Evolutionary conservation across 176 grass and related monocot species (phyloP).

Genomic region (Musa itinerans): DNA sequence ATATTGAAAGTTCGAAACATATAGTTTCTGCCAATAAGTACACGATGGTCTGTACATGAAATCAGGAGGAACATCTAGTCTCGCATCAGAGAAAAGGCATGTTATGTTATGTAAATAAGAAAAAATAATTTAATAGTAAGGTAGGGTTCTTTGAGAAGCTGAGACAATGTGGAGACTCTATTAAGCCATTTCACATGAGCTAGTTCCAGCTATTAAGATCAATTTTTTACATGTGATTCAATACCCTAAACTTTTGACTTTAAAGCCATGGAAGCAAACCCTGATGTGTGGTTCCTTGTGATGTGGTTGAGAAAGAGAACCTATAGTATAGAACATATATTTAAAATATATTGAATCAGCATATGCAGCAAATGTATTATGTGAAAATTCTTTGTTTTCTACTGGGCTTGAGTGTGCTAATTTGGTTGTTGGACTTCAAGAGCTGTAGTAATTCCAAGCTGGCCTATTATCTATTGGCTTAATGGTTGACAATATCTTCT

Average conservation of each 20-base stretch:
- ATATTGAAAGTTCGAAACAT: too few relatives aligned
- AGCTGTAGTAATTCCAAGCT: neutral
- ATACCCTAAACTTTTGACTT: too few relatives aligned
- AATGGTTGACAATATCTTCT: constrained; percentile 2
- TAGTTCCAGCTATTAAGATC: neutral
- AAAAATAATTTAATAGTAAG: neutral
- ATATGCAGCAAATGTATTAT: neutral
- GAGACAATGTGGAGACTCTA: neutral
- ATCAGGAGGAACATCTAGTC: too few relatives aligned
- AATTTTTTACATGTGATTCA: too few relatives aligned
- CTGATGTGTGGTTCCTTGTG: too few relatives aligned
- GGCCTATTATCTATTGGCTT: neutral
- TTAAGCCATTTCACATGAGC: neutral
- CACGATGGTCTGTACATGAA: too few relatives aligned
- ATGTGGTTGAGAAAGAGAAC: too few relatives aligned
- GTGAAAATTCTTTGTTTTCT: neutral
- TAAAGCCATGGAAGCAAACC: too few relatives aligned
- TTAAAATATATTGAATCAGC: too few relatives aligned
- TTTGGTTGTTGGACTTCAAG: neutral
- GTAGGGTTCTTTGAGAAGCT: neutral
- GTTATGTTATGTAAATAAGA: neutral
- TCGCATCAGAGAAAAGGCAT: too few relatives aligned
- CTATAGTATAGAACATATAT: too few relatives aligned
- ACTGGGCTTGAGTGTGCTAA: neutral
- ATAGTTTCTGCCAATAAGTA: too few relatives aligned